A percentile compares a stretch with the other conserved stretches of the same genome.
Evolutionary conservation across 2,329 filamentous ascomycete species (phyloP).

Genomic region (Delphinella strobiligena): DNA sequence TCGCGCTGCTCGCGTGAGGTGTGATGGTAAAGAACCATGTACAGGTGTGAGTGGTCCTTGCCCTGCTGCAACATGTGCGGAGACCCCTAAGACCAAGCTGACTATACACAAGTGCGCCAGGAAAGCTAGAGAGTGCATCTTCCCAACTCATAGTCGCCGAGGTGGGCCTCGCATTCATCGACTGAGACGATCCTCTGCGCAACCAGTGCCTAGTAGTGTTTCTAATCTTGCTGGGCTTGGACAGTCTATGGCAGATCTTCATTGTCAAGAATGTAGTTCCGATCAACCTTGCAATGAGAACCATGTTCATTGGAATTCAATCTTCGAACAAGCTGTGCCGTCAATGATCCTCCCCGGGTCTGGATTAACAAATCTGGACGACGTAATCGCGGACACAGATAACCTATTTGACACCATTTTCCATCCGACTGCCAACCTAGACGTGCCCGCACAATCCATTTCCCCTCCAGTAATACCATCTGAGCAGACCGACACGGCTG

Average conservation of each 20-base stretch:
- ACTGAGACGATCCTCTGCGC: not conserved
- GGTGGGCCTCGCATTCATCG: constrained; percentile 5
- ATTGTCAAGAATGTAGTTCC: not conserved
- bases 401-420: constrained; percentile 5
- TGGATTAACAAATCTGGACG: constrained; percentile 3
- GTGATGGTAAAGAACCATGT: constrained; percentile 7
- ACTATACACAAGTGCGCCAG: constrained; percentile 4
- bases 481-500: not conserved
- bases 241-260: not conserved
- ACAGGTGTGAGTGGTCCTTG: constrained; percentile 3
- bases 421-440: not conserved
- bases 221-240: not conserved
- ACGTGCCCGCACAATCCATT: not conserved
- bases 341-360: constrained; percentile 7
- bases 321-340: constrained; percentile 4
- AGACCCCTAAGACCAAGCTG: not conserved
- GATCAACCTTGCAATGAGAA: constrained; percentile 1
- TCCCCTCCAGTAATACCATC: not conserved
- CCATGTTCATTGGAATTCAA: not conserved
- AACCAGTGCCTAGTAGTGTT: not conserved
- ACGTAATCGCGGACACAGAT: constrained; percentile 1
- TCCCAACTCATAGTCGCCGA: constrained; percentile 6
- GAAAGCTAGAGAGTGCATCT: constrained; percentile 1
- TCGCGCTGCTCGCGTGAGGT: constrained; percentile 6
- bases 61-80: not conserved